These are phyloP conservation scores for Thyridium curvatum DNA, from an alignment of 2,329 filamentous ascomycete species.

Conservation along the genomic window DNA sequence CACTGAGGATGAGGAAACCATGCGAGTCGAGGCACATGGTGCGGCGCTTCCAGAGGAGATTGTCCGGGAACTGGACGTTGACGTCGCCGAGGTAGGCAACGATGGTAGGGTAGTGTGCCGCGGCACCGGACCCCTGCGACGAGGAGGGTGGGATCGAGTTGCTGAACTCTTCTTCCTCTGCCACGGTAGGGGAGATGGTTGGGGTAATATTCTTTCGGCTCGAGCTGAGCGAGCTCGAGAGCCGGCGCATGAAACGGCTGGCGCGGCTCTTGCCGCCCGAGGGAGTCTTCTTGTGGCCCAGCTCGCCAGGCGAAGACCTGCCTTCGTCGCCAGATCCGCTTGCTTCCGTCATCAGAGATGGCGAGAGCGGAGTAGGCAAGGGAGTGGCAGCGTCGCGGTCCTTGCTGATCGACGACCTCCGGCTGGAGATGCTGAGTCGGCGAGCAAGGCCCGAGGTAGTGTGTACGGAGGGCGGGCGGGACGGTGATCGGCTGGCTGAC, in stretches of 20 bases:
- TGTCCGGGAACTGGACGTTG: constrained; percentile 96
- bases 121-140: constrained; percentile 1
- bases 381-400: constrained; percentile 19
- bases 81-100: constrained; percentile 77
- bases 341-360: constrained; percentile 34
- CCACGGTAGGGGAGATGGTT: constrained; percentile 42
- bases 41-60: constrained; percentile 90
- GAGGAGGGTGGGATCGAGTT: constrained; percentile 8
- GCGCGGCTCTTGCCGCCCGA: constrained; percentile 37
- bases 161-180: constrained; percentile 37
- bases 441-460: constrained; percentile 44
- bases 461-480: constrained; percentile 40
- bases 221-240: constrained; percentile 46
- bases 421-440: constrained; percentile 61
- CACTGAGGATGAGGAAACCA: constrained; percentile 76
- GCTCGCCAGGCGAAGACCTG: constrained; percentile 29
- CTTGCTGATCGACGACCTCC: constrained; percentile 45
- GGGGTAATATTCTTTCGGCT: constrained; percentile 38
- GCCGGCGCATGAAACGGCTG: constrained; percentile 51
- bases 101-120: constrained; percentile 29
- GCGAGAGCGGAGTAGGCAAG: constrained; percentile 26
- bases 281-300: constrained; percentile 21
- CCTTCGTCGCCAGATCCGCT: constrained; percentile 41
- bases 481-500: constrained; percentile 34
- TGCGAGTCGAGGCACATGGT: constrained; percentile 79